Conservation (phyloP, 805 yeast species). For the Nakazawaea holstii region DNA sequence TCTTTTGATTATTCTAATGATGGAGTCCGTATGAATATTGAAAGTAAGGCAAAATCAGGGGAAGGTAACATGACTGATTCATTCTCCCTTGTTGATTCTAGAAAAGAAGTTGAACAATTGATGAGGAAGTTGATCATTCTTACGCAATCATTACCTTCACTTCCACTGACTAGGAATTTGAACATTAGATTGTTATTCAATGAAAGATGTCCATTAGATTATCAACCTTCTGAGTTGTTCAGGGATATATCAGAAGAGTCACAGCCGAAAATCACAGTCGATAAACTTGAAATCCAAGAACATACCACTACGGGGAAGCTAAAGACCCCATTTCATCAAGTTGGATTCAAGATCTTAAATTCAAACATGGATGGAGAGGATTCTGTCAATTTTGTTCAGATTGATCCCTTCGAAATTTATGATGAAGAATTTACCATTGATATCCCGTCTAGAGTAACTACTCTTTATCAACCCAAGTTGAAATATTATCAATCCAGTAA, state of each 20-base stretch:
- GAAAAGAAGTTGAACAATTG: constrained; percentile 40
- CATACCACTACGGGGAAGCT: constrained; percentile 19
- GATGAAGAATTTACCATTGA: background rate
- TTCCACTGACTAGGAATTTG: constrained; percentile 42
- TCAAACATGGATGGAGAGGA: constrained; percentile 32
- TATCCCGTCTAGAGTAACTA: background rate
- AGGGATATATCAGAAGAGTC: constrained; percentile 34
- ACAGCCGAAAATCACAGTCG: constrained; percentile 28
- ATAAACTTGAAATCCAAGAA: constrained; percentile 13
- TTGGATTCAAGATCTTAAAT: constrained; percentile 13
- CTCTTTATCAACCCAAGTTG: constrained; percentile 12
- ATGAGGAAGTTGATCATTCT: constrained; percentile 46
- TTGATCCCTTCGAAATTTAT: constrained; percentile 22
- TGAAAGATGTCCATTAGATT: constrained; percentile 38
- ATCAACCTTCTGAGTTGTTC: constrained; percentile 41
- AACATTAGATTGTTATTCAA: constrained; percentile 46
- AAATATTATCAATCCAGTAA: constrained; percentile 20
- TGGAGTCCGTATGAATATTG: constrained; percentile 10
- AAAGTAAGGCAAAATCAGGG: background rate
- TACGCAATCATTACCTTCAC: constrained; percentile 47
- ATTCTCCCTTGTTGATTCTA: constrained; percentile 28
- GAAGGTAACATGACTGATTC: background rate
- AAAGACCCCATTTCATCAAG: constrained; percentile 17
- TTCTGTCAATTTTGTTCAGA: constrained; percentile 25
- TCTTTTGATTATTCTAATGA: constrained; percentile 34